Evolutionary conservation across 129 eudicot species (phyloP).

Genomic region (Centrapalus pauciflorus): DNA sequence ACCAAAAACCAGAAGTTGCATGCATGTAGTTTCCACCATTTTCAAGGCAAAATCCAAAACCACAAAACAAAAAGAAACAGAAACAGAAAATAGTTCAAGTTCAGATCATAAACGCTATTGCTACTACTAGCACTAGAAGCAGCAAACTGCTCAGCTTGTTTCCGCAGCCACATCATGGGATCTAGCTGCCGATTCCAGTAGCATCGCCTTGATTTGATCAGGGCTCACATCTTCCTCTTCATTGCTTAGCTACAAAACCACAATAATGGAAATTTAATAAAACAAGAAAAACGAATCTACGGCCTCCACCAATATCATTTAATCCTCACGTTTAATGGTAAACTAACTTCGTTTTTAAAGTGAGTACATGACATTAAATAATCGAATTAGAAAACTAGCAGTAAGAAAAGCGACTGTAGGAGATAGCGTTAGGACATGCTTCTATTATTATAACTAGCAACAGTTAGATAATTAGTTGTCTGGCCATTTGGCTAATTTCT

Average conservation of each 20-base stretch:
- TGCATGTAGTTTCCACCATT: background rate
- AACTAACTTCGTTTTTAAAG: too few relatives aligned
- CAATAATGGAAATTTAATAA: too few relatives aligned
- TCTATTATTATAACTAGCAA: too few relatives aligned
- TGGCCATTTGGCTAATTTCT: too few relatives aligned
- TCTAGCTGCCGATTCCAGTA: conserved; percentile 61
- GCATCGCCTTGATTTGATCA: conserved; percentile 65
- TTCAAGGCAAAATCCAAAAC: background rate
- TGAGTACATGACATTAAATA: too few relatives aligned
- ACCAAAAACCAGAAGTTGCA: background rate
- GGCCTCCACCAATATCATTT: too few relatives aligned
- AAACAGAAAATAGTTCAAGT: background rate
- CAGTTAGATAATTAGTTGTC: too few relatives aligned
- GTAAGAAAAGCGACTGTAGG: too few relatives aligned
- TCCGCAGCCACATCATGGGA: conserved; percentile 31
- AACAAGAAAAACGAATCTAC: too few relatives aligned
- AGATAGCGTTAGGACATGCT: too few relatives aligned
- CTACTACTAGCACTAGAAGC: background rate
- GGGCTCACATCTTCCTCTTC: conserved; percentile 37
- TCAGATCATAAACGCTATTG: background rate
- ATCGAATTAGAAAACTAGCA: too few relatives aligned
- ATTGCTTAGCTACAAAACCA: background rate
- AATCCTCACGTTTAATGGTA: too few relatives aligned
- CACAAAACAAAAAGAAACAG: background rate
- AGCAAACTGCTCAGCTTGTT: background rate